These are phyloP conservation scores for Linnemannia zychae DNA, from an alignment of 192 early-diverging fungal genomes.

Conservation along the genomic window DNA sequence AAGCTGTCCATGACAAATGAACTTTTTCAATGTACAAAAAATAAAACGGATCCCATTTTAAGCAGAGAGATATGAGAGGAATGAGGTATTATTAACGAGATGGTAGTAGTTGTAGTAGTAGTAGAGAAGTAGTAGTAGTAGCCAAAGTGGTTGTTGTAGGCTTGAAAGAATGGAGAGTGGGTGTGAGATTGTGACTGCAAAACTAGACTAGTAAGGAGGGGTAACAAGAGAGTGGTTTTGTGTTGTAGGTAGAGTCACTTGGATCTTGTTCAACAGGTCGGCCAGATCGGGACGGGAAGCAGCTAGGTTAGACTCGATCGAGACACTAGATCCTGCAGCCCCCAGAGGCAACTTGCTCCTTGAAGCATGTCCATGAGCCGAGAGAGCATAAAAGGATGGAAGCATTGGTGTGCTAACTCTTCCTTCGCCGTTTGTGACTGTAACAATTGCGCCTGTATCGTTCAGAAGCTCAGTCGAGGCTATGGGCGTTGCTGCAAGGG, in stretches of 20 bases:
- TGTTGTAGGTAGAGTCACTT: constrained; percentile 13
- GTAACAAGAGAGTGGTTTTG: constrained; percentile 16
- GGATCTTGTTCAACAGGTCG: constrained; percentile 40
- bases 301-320: constrained; percentile 24
- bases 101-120: too few species aligned
- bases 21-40: not conserved
- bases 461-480: constrained; percentile 4
- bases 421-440: constrained; percentile 22
- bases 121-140: not conserved
- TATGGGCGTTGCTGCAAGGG: constrained; percentile 19
- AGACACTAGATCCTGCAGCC: not conserved
- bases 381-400: constrained; percentile 19
- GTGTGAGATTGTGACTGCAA: too few species aligned
- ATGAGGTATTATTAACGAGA: not conserved
- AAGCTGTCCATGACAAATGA: not conserved
- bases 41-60: too few species aligned
- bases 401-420: not conserved
- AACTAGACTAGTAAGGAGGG: constrained; percentile 42
- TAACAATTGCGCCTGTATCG: constrained; percentile 22
- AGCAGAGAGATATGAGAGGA: not conserved
- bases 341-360: constrained; percentile 10
- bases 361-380: not conserved
- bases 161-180: not conserved
- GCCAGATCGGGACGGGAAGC: constrained; percentile 41
- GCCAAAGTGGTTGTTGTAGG: not conserved